A percentile compares a stretch with the other conserved stretches of the same genome.
phyloP scores from a whole-genome alignment of 1,284 basidiomycete species.

The Fomes fomentarius region DNA sequence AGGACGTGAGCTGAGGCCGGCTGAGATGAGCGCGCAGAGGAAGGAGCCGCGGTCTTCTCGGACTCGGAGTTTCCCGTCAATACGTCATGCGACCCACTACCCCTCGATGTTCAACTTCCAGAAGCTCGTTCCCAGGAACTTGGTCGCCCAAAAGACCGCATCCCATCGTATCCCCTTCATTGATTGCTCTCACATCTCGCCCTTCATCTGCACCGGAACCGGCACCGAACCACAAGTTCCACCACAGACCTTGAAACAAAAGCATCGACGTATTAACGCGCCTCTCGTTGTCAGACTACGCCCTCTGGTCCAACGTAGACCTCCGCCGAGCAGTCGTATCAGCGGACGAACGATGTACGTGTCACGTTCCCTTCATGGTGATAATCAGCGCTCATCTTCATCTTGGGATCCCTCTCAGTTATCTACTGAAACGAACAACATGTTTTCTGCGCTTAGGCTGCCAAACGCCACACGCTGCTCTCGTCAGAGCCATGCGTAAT shows the following conservation, averaged over 20 bases:
- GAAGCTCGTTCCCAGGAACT: conserved; percentile 34
- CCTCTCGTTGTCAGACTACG: conserved; percentile 68
- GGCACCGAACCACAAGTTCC: not conserved
- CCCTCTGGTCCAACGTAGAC: conserved; percentile 59
- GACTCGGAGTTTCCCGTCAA: conserved; percentile 18
- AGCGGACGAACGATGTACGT: conserved; percentile 55
- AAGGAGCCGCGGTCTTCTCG: conserved; percentile 57
- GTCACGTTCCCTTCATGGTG: not conserved
- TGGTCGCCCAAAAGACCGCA: conserved; percentile 23
- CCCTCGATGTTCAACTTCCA: conserved; percentile 31
- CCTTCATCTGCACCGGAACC: not conserved
- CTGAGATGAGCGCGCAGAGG: conserved; percentile 47
- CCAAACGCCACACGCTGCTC: conserved; percentile 45
- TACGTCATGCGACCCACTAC: conserved; percentile 62
- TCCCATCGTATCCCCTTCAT: not conserved
- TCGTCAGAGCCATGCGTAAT: conserved; percentile 60
- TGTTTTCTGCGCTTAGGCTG: conserved; percentile 31
- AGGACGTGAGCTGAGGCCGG: too few relatives aligned
- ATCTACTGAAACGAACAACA: conserved; percentile 47
- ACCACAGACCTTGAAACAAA: conserved; percentile 25
- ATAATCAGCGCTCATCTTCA: conserved; percentile 20
- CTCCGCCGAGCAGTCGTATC: conserved; percentile 51
- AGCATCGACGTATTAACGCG: conserved; percentile 18
- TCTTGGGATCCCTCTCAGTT: conserved; percentile 61
- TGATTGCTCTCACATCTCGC: not conserved